Conservation (phyloP, 805 yeast species). For the Candida cerambycidarum region DNA sequence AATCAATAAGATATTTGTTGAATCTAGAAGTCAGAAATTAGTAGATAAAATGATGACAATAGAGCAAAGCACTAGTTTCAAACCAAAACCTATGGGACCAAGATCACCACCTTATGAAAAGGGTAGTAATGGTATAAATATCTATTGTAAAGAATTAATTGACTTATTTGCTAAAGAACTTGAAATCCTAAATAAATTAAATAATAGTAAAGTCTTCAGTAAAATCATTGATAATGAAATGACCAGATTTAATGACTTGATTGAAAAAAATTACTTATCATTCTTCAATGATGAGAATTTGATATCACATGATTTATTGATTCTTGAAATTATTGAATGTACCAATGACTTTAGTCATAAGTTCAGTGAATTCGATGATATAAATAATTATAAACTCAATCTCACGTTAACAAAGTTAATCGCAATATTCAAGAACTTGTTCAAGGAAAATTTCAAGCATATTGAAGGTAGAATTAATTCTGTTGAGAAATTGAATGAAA, state of each 20-base stretch:
- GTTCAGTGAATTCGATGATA: conserved; percentile 12
- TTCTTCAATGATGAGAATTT: conserved; percentile 16
- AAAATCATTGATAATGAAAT: conserved; percentile 11
- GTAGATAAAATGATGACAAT: conserved; percentile 43
- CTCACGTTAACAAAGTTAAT: conserved; percentile 9
- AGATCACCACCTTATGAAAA: conserved; percentile 50
- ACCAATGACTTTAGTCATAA: conserved; percentile 22
- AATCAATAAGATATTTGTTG: conserved; percentile 18
- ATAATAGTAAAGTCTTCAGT: conserved; percentile 5
- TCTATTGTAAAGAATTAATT: conserved; percentile 52
- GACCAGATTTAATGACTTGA: conserved; percentile 11
- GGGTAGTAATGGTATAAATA: conserved; percentile 58
- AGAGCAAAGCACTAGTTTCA: conserved; percentile 14
- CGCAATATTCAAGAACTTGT: conserved; percentile 25
- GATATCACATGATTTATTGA: conserved; percentile 25
- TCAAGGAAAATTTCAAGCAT: conserved; percentile 54
- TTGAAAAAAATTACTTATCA: conserved; percentile 13
- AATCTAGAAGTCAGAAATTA: conserved; percentile 31
- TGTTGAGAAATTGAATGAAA: conserved; percentile 55
- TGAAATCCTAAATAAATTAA: conserved; percentile 41
- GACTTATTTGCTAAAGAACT: conserved; percentile 51
- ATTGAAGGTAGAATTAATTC: conserved; percentile 52
- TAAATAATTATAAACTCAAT: conserved; percentile 13
- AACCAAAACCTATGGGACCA: conserved; percentile 24
- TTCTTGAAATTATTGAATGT: conserved; percentile 48